Evolutionary conservation across 2,329 filamentous ascomycete species (phyloP).

Genomic region (Paraphaeosphaeria sporulosa): DNA sequence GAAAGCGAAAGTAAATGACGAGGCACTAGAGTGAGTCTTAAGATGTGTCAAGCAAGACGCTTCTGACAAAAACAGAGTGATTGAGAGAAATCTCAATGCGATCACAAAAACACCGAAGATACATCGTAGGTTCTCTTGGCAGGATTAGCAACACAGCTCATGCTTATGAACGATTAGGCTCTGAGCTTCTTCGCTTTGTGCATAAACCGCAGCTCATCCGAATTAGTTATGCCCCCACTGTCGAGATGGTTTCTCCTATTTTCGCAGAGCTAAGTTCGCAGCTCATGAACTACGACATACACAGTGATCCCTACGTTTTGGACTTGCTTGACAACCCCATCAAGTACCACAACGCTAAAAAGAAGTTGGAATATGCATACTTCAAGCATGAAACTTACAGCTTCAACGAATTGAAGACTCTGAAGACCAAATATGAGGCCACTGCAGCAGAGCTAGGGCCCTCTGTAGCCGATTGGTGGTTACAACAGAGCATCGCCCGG

Average conservation of each 20-base stretch:
- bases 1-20: conserved; percentile 60
- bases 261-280: conserved; percentile 30
- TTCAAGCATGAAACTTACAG: conserved; percentile 50
- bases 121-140: conserved; percentile 56
- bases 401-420: conserved; percentile 45
- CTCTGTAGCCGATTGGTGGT: conserved; percentile 49
- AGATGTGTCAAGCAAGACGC: background rate
- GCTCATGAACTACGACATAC: conserved; percentile 42
- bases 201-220: conserved; percentile 68
- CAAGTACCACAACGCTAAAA: conserved; percentile 30
- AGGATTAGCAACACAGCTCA: background rate
- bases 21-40: conserved; percentile 55
- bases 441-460: conserved; percentile 50
- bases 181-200: conserved; percentile 72
- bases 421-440: conserved; percentile 42
- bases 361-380: conserved; percentile 36
- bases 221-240: conserved; percentile 41
- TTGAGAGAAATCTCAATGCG: conserved; percentile 76
- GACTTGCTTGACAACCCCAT: conserved; percentile 36
- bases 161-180: conserved; percentile 23
- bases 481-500: conserved; percentile 45
- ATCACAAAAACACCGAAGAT: conserved; percentile 72
- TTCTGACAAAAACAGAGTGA: conserved; percentile 47
- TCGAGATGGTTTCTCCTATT: conserved; percentile 7
- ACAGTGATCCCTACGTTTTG: conserved; percentile 51